Base-by-base conservation (phyloP, 1,139 yeast genomes). In the Blastobotrys serpentis region DNA sequence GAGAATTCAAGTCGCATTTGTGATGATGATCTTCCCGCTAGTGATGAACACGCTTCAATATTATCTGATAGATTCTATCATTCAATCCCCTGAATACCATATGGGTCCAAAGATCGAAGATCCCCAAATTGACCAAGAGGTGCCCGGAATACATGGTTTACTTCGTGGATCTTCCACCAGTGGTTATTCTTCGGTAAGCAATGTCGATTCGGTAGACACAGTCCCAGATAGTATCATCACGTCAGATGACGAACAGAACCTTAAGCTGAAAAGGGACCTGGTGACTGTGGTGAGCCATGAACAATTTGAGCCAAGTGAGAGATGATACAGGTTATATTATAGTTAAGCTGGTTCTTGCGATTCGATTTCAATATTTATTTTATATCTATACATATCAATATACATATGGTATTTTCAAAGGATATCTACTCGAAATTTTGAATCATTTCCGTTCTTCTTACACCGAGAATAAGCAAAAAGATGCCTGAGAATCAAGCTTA, bases 41-140 rank as follows among this genome's bases (percentile, higher is more conserved):
- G 50, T 56, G 13, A 80, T 92, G 84, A 90, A 92, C 66, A 82
- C 94, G 53, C 73, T 92, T 57, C 98, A 92, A 69, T 85, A 88
- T 62, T 78, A 86, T 44, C 78, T 92, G 55, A 82, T 92, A 40
- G 98, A 92, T 64, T 86, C 86, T 59, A 85, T 92, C 52, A 89
- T 92, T 58, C 88, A 86, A 65, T 69, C 81, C 42, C 79, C 79
- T 1, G 71, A 71, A 29, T 63, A 65, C 49, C 61, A 58, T 36
- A 47, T 52, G 22, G 33, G 25, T 10, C 10, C 26, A 5, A 23
- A 23, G 10, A 23, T 23, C 10, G 26, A 23, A 10, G 26, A 23
- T 10, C 5, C 26, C n/a, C n/a, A 30, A 33, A 21, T 4, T 5
- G 19, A 33, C 5, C 19, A 33, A 11, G 19, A 33, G 4, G 38